Percentiles rank a stretch among this genome's conserved stretches.
Evolutionary conservation across 495 filamentous ascomycete genomes (phyloP).

Genomic region (Aspergillus kassunensis): DNA sequence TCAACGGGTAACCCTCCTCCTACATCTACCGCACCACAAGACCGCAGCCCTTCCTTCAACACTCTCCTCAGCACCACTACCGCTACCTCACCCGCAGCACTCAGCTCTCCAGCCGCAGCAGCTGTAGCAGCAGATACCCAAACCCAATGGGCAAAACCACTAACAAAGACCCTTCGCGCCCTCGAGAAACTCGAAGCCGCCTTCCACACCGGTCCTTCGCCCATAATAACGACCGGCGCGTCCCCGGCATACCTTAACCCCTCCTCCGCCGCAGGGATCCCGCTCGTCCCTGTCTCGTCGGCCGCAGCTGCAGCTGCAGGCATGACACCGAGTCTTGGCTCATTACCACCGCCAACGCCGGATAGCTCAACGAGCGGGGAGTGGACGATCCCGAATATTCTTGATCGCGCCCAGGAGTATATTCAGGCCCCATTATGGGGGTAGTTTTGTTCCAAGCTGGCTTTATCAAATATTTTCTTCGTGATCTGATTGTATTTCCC

Average conservation of each 20-base stretch:
- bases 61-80: slow-evolving; percentile 30
- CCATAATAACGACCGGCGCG: slow-evolving; percentile 1
- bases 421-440: slow-evolving; percentile 48
- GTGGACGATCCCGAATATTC: slow-evolving; percentile 43
- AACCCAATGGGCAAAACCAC: slow-evolving; percentile 45
- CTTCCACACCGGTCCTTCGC: slow-evolving; percentile 27
- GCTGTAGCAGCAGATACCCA: slow-evolving; percentile 31
- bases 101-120: slow-evolving; percentile 14
- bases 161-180: slow-evolving; percentile 45
- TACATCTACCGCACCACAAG: not conserved
- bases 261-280: slow-evolving; percentile 4
- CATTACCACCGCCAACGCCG: slow-evolving; percentile 43
- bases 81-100: slow-evolving; percentile 20
- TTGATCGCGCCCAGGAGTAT: slow-evolving; percentile 46
- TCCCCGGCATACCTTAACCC: slow-evolving; percentile 20
- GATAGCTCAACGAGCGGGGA: slow-evolving; percentile 47
- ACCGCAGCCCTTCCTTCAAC: slow-evolving; percentile 22
- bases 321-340: slow-evolving; percentile 37
- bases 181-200: slow-evolving; percentile 43
- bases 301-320: slow-evolving; percentile 10
- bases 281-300: slow-evolving; percentile 14
- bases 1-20: slow-evolving; percentile 8
- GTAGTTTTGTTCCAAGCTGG: not conserved
- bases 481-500: not conserved
- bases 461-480: not conserved